Base-by-base conservation (phyloP, 768 basidiomycete species). In the Lyophyllum shimeji region DNA sequence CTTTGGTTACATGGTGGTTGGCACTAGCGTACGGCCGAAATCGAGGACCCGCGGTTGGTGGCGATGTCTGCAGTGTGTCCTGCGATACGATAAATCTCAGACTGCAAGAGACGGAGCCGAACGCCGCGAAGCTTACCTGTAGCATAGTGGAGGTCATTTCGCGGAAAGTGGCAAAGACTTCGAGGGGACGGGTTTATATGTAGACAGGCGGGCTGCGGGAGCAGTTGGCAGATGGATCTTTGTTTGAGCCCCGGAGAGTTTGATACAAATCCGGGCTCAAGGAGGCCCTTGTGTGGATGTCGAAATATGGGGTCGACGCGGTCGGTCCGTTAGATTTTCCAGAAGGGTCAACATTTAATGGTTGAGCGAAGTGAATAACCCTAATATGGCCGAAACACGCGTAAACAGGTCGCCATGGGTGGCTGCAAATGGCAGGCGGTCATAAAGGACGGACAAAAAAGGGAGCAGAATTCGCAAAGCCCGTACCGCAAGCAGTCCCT, bases 1-100 rank as follows among this genome's bases (percentile, higher is more conserved):
- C 89, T 70, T 90, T 92, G 3, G 85, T 87, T 56, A 93, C 90
- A 68, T 90, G 86, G 71, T 93, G 90, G 62, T 82, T 82, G 2
- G 87, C 75, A 65, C 86, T 89, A 13, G 87, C 83, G 63, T 84
- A 92, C 23, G 90, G 90, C 52, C 86, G 81, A 67, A 82, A 82
- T 47, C 79, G 73, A 9, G 79, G 76, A 13, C 73, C 72, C 17
- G 68, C 66, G 17, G 64, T 65, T 12, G 78, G 66, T n/a, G 77
- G 68, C 11, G 73, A 60, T 25, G 77, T 66, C 54, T 76, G 78
- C 33, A 79, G 60, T 2, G 75, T 67, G 47, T 80, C 79, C 78
- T 80, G 25, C 7, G n/a, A 20, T 17, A 9, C 46, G 13, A 47
- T 20, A 29, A 50, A 17, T 17, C 47, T 59, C 49, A 59, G 49